Evolutionary conservation across 495 filamentous ascomycete species (phyloP), one percentile per base, ranked within the genome.

Genomic region (Filosporella fistucella): DNA sequence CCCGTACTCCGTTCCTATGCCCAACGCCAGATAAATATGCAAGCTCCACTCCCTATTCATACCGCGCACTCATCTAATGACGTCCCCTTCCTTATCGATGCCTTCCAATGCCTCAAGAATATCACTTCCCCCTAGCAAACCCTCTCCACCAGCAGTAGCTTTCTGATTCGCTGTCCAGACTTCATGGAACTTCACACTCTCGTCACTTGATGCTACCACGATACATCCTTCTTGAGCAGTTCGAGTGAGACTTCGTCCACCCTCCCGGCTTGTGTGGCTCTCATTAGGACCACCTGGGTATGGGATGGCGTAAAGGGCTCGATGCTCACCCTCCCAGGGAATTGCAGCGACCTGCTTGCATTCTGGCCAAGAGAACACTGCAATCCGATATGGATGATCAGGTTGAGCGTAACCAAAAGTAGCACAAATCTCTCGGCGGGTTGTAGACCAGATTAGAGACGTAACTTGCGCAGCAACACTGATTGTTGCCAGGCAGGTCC

Each of bases 341-440:
- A 98, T 88, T 18, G 83, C 82, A 11, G 91, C 87, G 3, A 96
- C 79, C 54, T 95, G 88, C 47, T 80, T 80, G 66, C 93, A 97
- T 41, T 87, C 85, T 1, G 93, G 93, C 94, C 94, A 97, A 29
- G 85, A 84, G 67, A 96, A 98, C 16, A 98, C 87, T 16, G 89
- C 94, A 52, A 98, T 88, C 21, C 93, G 85, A 54, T 84, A 85
- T 0, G 87, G 81, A 54, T 98, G 93, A 29, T 97, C 89, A 4
- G 91, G 91, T 56, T 91, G 85, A n/a, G 91, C 82, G 62, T 91
- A 97, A 9, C 93, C 94, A 64, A 98, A 95, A 0, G 90, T 96
- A 2, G 91, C 94, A 8, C 77, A 85, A 36, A 98, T 91, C 63
- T 97, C 94, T 14, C 85, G 80, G 4, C 86, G 80, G 18, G 80